Evolutionary conservation across 768 basidiomycete species (phyloP), one percentile per base, ranked within the genome.

Genomic region (Pleurotus tuoliensis): DNA sequence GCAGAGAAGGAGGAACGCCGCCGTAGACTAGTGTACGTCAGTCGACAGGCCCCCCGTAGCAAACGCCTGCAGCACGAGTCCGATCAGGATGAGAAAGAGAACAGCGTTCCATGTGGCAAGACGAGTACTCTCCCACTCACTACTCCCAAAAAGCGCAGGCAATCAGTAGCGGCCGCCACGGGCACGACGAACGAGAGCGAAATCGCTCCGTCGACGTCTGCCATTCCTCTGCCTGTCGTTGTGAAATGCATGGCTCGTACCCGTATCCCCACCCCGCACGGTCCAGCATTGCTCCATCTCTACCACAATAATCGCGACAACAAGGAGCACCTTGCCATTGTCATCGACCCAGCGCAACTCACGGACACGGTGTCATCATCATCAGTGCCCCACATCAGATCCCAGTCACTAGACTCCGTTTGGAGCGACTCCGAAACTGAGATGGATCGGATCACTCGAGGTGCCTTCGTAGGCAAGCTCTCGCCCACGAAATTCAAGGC

Each of bases 181-280:
- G 57, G 57, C 66, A 49, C 60, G 58, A 27, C 57, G 62, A 51
- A 44, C 59, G 56, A 63, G 55, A 59, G 63, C 51, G 71, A 70
- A 30, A 50, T 55, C 54, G 64, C n/a, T 34, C 62, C 41, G 12
- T 62, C 45, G 20, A 41, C 66, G 8, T 54, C 66, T 18, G 45
- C 69, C 5, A 49, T 64, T 9, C 63, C 69, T 47, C 58, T 67
- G 15, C 72, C 71, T 55, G 71, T 91, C n/a, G 76, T 84, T 56
- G 90, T 98, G 25, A 87, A 84, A 69, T 99, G 97, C 70, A 92
- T 96, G 86, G 97, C 94, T 11, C 90, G 97, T 56, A 98, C 97
- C 3, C 89, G 97, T 56, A 92, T 98, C 68, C 97, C 97, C 41
- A 99, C 97, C 0, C 92, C 92, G 0, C 92, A 98, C 63, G 96